Conservation (phyloP, 345 rosid species). For the Brassica carinata region DNA sequence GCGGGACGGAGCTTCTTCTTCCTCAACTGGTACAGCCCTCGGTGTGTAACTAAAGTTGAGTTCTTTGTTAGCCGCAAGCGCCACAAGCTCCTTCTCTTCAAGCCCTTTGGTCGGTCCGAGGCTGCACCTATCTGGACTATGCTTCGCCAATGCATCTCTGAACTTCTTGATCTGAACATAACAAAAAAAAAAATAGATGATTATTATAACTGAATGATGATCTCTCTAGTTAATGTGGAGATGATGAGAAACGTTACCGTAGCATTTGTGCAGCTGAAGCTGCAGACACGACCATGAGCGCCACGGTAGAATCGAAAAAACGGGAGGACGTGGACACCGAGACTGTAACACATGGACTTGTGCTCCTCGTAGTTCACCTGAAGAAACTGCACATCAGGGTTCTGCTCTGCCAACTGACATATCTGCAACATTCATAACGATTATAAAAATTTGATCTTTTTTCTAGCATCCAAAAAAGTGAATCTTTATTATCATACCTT, state of each 20-base stretch:
- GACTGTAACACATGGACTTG: conserved; percentile 94
- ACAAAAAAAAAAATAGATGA: no score
- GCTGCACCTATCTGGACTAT: conserved; percentile 76
- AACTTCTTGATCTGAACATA: conserved; percentile 79
- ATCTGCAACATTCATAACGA: conserved; percentile 33
- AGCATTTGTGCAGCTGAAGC: conserved; percentile 97
- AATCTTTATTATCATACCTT: conserved; percentile 32
- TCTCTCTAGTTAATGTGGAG: no score
- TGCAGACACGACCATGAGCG: conserved; percentile 86
- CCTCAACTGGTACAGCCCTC: conserved; percentile 37
- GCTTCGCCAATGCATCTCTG: conserved; percentile 86
- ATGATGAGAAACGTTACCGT: conserved; percentile 60
- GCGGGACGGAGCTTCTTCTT: conserved; percentile 12
- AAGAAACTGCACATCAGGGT: conserved; percentile 80
- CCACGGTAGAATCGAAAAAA: conserved; percentile 90
- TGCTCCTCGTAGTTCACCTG: conserved; percentile 92
- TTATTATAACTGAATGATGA: no score
- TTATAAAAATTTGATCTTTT: no score
- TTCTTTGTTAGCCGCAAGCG: conserved; percentile 82
- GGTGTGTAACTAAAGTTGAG: conserved; percentile 71
- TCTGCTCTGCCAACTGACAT: conserved; percentile 83
- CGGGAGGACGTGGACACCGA: conserved; percentile 87
- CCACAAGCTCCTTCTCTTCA: conserved; percentile 89
- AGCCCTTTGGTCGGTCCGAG: conserved; percentile 78
- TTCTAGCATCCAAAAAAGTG: background rate